phyloP scores from a whole-genome alignment of 164 flowering plant genomes.

The Vitis riparia region DNA sequence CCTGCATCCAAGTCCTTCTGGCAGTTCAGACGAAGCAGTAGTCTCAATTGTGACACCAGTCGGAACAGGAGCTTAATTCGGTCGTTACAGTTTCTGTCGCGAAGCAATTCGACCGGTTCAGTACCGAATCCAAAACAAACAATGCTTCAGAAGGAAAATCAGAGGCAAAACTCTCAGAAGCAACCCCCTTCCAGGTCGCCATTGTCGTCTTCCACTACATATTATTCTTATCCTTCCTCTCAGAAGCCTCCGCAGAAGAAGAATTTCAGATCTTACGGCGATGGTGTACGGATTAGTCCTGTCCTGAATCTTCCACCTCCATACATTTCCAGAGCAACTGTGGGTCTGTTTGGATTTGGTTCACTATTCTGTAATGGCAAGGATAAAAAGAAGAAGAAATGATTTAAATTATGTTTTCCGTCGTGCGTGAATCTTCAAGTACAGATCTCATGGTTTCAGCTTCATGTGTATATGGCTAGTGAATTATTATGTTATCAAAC shows the following conservation, averaged over 20 bases:
- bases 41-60: slow-evolving; percentile 48
- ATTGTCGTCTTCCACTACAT: slow-evolving; percentile 7
- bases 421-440: neutral
- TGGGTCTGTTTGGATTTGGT: slow-evolving; percentile 59
- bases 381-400: slow-evolving; percentile 59
- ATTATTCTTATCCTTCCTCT: slow-evolving; percentile 9
- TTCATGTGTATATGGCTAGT: neutral
- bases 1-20: slow-evolving; percentile 51
- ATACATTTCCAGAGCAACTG: slow-evolving; percentile 54
- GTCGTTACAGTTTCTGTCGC: slow-evolving; percentile 49
- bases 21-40: slow-evolving; percentile 72
- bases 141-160: slow-evolving; percentile 26
- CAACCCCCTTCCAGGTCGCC: slow-evolving; percentile 20
- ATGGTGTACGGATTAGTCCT: slow-evolving; percentile 55
- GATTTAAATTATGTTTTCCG: slow-evolving; percentile 1
- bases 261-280: slow-evolving; percentile 34
- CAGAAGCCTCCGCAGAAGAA: slow-evolving; percentile 53
- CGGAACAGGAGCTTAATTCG: slow-evolving; percentile 37
- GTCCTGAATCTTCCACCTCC: slow-evolving; percentile 68
- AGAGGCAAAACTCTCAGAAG: slow-evolving; percentile 38
- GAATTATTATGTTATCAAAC: slow-evolving; percentile 12
- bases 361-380: slow-evolving; percentile 67
- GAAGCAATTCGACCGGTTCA: slow-evolving; percentile 90
- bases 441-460: slow-evolving; percentile 15
- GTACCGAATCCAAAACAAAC: slow-evolving; percentile 43